Conservation (phyloP, 2,329 filamentous ascomycete genomes). For the Aureobasidium sp. region DNA sequence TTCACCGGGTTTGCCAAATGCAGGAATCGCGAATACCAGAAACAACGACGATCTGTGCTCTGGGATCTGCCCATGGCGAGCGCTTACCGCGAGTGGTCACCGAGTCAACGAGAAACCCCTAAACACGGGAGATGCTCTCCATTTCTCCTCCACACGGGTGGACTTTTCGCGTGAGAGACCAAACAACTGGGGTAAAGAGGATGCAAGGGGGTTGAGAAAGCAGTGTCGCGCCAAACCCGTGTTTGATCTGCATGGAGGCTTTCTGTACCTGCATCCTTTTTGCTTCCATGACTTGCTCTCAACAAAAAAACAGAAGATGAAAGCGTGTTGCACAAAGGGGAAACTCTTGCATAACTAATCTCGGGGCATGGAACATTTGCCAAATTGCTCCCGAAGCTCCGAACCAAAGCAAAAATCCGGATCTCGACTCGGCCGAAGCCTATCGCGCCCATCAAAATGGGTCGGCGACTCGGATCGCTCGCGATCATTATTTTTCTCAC, state of each 20-base stretch:
- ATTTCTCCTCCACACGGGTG: not conserved
- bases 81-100: not conserved
- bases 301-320: not conserved
- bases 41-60: not conserved
- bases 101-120: not conserved
- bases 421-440: not conserved
- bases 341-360: not conserved
- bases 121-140: not conserved
- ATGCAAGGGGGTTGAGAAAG: not conserved
- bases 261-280: not conserved
- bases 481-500: not conserved
- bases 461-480: too few relatives aligned
- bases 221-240: not conserved
- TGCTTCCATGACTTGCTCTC: not conserved
- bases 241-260: not conserved
- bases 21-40: too few relatives aligned
- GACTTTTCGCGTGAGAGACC: not conserved
- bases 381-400: conserved; percentile 2
- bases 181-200: not conserved
- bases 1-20: not conserved
- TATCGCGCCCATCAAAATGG: too few relatives aligned
- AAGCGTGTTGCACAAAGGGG: not conserved
- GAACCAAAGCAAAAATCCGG: not conserved
- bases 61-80: not conserved
- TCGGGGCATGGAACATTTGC: not conserved